phyloP scores from a whole-genome alignment of 768 basidiomycete genomes.

The Pilatotrama ljubarskyi region DNA sequence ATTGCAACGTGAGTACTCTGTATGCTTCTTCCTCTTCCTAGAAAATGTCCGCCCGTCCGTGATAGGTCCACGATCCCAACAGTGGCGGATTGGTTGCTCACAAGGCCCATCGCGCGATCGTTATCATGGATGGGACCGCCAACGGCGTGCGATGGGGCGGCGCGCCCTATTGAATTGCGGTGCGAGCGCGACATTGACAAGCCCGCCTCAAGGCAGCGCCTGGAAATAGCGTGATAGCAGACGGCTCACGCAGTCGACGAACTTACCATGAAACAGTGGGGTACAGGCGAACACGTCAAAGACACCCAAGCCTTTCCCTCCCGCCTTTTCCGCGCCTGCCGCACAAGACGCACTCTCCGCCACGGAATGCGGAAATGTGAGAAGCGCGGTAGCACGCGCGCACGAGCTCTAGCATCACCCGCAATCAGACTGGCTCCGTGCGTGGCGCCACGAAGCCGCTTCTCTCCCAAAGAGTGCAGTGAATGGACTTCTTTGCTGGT shows the following conservation, averaged over 20 bases:
- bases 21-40: background rate
- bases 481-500: background rate
- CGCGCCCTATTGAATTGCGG: background rate
- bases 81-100: background rate
- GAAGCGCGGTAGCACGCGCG: background rate
- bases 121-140: slow-evolving; percentile 7
- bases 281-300: background rate
- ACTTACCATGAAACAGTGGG: background rate
- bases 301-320: background rate
- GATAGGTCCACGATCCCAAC: background rate
- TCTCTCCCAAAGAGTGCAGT: background rate
- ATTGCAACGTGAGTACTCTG: background rate
- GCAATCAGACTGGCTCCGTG: background rate
- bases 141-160: background rate
- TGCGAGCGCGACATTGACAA: slow-evolving; percentile 3
- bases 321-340: background rate
- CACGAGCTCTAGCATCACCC: background rate
- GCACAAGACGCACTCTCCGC: background rate
- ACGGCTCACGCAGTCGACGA: background rate
- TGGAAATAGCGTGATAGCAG: slow-evolving; percentile 1
- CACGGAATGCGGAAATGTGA: slow-evolving; percentile 6
- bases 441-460: slow-evolving; percentile 7
- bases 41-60: background rate
- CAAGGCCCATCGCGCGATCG: background rate
- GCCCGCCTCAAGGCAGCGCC: background rate